These are phyloP conservation scores for Mycotypha africana DNA, from an alignment of 371 early-diverging fungal genomes.

Conservation along the genomic window DNA sequence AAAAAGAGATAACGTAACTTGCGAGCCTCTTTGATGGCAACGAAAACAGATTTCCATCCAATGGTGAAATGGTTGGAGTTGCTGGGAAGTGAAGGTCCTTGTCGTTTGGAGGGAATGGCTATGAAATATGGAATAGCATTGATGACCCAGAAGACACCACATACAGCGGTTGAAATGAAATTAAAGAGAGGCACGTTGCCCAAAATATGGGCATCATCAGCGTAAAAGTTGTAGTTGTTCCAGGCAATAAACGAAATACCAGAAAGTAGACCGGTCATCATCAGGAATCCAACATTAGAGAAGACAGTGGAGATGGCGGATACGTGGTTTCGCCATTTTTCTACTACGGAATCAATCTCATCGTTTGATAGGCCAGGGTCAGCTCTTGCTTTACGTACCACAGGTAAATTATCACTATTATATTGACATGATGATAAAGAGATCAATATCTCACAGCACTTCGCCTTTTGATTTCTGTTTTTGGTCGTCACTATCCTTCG, in stretches of 20 bases:
- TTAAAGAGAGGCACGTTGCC: slow-evolving; percentile 42
- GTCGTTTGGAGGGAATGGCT: slow-evolving; percentile 30
- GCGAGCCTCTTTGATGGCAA: slow-evolving; percentile 33
- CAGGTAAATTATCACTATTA: slow-evolving; percentile 39
- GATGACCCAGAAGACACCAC: slow-evolving; percentile 40
- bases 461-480: too few relatives aligned
- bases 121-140: slow-evolving; percentile 44
- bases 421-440: background rate
- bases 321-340: slow-evolving; percentile 47
- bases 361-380: slow-evolving; percentile 20
- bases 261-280: slow-evolving; percentile 36
- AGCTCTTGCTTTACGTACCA: slow-evolving; percentile 36
- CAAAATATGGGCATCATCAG: slow-evolving; percentile 17
- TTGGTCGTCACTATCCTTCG: too few relatives aligned
- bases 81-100: slow-evolving; percentile 31
- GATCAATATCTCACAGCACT: too few relatives aligned
- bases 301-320: slow-evolving; percentile 43
- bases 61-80: slow-evolving; percentile 30
- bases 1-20: slow-evolving; percentile 43
- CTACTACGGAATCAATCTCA: slow-evolving; percentile 18
- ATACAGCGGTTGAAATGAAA: slow-evolving; percentile 37
- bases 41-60: slow-evolving; percentile 42
- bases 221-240: slow-evolving; percentile 19
- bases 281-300: slow-evolving; percentile 42
- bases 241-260: slow-evolving; percentile 34